Base-by-base conservation (phyloP, 805 yeast species). In the Suhomyces emberorum region DNA sequence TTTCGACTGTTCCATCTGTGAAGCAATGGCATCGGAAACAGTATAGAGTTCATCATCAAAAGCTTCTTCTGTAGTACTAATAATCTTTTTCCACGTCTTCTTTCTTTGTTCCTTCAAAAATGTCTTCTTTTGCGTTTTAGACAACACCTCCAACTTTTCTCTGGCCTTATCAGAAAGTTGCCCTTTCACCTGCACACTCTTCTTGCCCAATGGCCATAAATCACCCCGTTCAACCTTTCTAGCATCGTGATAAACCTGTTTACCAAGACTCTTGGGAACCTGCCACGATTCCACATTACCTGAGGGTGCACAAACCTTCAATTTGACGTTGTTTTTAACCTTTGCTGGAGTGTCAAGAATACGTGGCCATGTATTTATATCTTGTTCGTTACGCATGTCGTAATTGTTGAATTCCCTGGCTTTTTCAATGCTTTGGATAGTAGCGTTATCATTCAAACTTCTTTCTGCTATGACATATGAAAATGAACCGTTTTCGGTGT, bases 281-380 rank as follows among this genome's bases (percentile, higher is more conserved):
- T 81, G 81, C 96, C 97, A 88, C 41, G 81, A 79, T 60, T 91
- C 97, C 28, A 91, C 60, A 31, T 74, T 72, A 1, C 96, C 96
- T 10, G 81, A 72, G 0, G 89, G 76, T 0, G 87, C 78, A 66
- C 96, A 88, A 2, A 88, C 74, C 45, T 80, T 84, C 57, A 89
- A 69, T 16, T 77, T 66, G 12, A 91, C 93, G 61, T 88, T 95
- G 3, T 88, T 87, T 54, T 87, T 85, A 32, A 83, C 74, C 52
- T 88, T 87, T 51, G 73, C 47, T 2, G 98, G 98, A 15, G 72
- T 74, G 23, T 72, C 70, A 37, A 88, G 62, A 9, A 85, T 75
- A 41, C 98, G 71, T 0, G 96, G 89, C 81, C 88, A 80, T 24
- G 72, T 68, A 24, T 53, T 59, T 10, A 54, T 45, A 20, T 65